Percentiles rank a stretch among this genome's conserved stretches.
These are phyloP conservation scores for Lotus japonicus DNA, from an alignment of 306 rosid species.

Conservation along the genomic window DNA sequence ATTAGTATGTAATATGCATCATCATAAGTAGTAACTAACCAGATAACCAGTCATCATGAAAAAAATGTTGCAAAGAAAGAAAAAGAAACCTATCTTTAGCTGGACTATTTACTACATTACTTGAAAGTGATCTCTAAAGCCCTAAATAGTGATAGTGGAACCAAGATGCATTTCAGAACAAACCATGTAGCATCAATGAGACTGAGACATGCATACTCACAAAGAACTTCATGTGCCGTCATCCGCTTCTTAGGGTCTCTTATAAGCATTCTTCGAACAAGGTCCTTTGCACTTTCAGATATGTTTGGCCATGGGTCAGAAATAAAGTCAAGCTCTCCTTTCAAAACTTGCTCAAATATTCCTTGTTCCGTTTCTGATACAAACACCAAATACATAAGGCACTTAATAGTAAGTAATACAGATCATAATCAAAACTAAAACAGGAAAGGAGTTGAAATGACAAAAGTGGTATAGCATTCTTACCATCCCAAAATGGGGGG, in stretches of 20 bases:
- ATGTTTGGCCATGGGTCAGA: constrained; percentile 98
- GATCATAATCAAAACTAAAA: neutral
- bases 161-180: constrained; percentile 1
- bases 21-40: neutral
- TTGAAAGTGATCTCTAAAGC: too few species aligned
- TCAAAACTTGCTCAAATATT: constrained; percentile 94
- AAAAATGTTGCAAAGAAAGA: neutral
- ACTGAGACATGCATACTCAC: constrained; percentile 47
- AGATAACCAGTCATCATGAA: neutral
- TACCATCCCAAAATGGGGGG: constrained; percentile 99
- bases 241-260: constrained; percentile 85
- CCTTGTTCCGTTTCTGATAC: constrained; percentile 86
- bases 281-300: constrained; percentile 85
- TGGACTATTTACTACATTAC: neutral
- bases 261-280: constrained; percentile 79
- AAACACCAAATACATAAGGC: constrained; percentile 17
- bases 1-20: neutral
- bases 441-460: neutral
- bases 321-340: constrained; percentile 79
- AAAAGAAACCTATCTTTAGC: neutral
- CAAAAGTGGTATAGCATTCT: constrained; percentile 27
- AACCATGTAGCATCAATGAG: neutral
- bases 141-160: neutral
- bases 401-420: neutral
- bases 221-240: constrained; percentile 88